Evolutionary conservation across 2,329 filamentous ascomycete species (phyloP).

Genomic region (Alternaria ventricosa): DNA sequence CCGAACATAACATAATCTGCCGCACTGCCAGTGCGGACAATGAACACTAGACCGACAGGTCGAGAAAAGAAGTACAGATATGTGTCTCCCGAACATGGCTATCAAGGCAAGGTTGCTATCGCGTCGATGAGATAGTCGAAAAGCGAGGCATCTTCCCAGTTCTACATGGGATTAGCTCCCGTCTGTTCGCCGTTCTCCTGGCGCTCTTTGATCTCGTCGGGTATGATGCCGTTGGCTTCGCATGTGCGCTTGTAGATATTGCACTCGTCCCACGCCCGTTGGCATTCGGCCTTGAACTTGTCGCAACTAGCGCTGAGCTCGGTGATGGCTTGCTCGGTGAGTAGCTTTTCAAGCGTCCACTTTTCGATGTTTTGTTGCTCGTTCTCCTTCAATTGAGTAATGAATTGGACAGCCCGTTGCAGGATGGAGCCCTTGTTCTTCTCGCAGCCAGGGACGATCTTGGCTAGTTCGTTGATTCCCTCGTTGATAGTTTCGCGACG

Average conservation of each 20-base stretch:
- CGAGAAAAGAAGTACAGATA: conserved; percentile 8
- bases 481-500: conserved; percentile 98
- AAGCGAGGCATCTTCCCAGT: background rate
- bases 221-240: conserved; percentile 49
- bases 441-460: conserved; percentile 96
- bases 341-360: conserved; percentile 88
- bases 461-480: conserved; percentile 96
- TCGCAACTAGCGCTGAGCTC: conserved; percentile 88
- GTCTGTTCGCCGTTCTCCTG: conserved; percentile 48
- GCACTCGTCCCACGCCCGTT: conserved; percentile 77
- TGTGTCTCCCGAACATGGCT: conserved; percentile 9
- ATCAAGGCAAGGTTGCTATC: conserved; percentile 12
- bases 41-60: background rate
- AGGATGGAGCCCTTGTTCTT: conserved; percentile 99
- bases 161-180: conserved; percentile 37
- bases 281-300: conserved; percentile 81
- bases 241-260: conserved; percentile 73
- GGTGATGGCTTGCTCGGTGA: conserved; percentile 86
- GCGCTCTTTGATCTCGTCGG: conserved; percentile 50
- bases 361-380: conserved; percentile 94
- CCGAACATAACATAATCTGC: conserved; percentile 16
- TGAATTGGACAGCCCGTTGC: conserved; percentile 91
- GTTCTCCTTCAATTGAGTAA: conserved; percentile 91
- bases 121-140: background rate
- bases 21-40: conserved; percentile 5